A percentile compares a stretch with the other conserved stretches of the same genome.
Conservation (phyloP, 495 filamentous ascomycete genomes). For the Chaetomidium leptoderma region DNA sequence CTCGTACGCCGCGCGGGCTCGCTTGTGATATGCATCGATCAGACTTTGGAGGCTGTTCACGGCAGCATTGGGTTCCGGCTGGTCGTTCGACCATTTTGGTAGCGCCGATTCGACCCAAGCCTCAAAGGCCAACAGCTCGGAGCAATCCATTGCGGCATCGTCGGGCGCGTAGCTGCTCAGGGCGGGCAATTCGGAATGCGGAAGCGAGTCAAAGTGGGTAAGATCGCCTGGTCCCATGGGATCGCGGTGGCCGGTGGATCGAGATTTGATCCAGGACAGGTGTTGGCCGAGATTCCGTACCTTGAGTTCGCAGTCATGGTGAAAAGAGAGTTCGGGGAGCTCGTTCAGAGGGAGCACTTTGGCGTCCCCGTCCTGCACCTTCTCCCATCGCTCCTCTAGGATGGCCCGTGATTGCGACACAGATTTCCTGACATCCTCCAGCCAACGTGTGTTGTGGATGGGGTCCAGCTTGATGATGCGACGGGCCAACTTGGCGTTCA, state of each 20-base stretch:
- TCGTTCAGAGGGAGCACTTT: not conserved
- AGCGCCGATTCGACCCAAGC: conserved; percentile 3
- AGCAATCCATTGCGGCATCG: conserved; percentile 21
- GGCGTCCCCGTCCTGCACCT: not conserved
- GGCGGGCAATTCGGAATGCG: not conserved
- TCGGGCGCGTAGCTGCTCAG: not conserved
- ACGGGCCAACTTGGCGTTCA: conserved; percentile 49
- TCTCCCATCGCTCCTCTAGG: conserved; percentile 18
- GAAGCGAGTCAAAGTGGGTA: not conserved
- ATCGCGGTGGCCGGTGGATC: not conserved
- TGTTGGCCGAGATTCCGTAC: not conserved
- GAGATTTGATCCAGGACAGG: conserved; percentile 15
- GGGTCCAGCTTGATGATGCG: conserved; percentile 45
- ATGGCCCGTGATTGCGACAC: not conserved
- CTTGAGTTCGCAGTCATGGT: conserved; percentile 8
- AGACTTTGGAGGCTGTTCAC: conserved; percentile 14
- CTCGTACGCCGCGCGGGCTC: conserved; percentile 32
- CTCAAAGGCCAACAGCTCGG: not conserved
- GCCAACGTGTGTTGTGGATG: not conserved
- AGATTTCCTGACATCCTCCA: not conserved
- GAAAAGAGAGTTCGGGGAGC: conserved; percentile 9
- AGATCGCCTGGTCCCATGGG: conserved; percentile 13
- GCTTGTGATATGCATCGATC: conserved; percentile 25
- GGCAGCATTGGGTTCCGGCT: too few species aligned
- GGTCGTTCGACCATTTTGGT: conserved; percentile 19